A percentile compares a stretch with the other conserved stretches of the same genome.
These are phyloP conservation scores for Diaporthe sp. DNA, from an alignment of 2,329 filamentous ascomycete species.

Conservation along the genomic window DNA sequence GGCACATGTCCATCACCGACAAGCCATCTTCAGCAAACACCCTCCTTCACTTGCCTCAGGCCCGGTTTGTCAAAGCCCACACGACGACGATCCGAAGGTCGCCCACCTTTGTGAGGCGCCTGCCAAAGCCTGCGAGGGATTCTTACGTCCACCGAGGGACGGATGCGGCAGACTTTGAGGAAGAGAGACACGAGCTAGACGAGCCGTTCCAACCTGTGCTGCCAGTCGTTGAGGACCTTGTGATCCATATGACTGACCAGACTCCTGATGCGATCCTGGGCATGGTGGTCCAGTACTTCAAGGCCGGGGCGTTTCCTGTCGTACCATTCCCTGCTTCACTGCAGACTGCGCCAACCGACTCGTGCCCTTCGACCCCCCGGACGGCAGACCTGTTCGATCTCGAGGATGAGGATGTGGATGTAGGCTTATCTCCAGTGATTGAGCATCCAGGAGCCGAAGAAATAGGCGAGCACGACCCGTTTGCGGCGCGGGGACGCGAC, in stretches of 20 bases:
- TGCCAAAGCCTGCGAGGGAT: constrained; percentile 40
- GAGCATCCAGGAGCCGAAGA: constrained; percentile 41
- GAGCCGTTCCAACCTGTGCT: constrained; percentile 60
- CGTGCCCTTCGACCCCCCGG: constrained; percentile 39
- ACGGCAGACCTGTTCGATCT: constrained; percentile 37
- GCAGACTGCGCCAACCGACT: constrained; percentile 33
- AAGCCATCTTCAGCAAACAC: constrained; percentile 33
- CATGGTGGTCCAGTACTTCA: constrained; percentile 62
- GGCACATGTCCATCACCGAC: constrained; percentile 37
- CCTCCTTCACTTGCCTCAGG: constrained; percentile 44
- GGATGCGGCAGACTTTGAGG: constrained; percentile 49
- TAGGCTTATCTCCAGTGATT: constrained; percentile 24
- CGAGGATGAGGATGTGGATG: constrained; percentile 35
- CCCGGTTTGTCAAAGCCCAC: constrained; percentile 48
- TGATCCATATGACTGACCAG: constrained; percentile 66
- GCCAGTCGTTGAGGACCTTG: constrained; percentile 67
- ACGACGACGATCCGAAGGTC: constrained; percentile 49
- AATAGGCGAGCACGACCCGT: constrained; percentile 63
- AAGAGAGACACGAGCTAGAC: constrained; percentile 41
- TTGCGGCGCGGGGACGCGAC: constrained; percentile 45
- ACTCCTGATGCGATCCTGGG: constrained; percentile 58
- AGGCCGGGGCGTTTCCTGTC: constrained; percentile 53
- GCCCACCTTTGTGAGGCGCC: constrained; percentile 34
- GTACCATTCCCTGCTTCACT: constrained; percentile 31
- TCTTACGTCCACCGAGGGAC: constrained; percentile 57